These are phyloP conservation scores for Melanomma pulvis-pyrius DNA, from an alignment of 495 filamentous ascomycete species.

Conservation along the genomic window DNA sequence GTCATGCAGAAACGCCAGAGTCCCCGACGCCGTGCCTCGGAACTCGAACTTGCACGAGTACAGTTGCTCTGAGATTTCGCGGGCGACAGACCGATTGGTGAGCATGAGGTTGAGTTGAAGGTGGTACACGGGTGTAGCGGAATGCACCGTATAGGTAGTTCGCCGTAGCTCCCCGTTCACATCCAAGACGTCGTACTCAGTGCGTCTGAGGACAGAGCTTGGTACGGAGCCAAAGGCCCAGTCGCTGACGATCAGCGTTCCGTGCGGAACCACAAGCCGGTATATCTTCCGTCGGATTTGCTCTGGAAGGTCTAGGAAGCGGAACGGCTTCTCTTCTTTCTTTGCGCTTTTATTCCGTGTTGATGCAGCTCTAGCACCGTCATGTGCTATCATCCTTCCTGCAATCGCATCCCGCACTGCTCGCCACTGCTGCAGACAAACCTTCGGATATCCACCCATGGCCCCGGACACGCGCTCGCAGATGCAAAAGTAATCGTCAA, in stretches of 20 bases:
- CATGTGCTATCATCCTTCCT: background rate
- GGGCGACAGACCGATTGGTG: background rate
- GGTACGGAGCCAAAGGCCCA: conserved; percentile 16
- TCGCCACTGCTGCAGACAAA: conserved; percentile 9
- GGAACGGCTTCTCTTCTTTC: background rate
- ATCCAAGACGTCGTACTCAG: conserved; percentile 18
- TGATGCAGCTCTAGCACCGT: background rate
- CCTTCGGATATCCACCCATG: conserved; percentile 12
- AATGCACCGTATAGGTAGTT: conserved; percentile 9
- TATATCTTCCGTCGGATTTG: conserved; percentile 10
- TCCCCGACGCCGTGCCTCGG: conserved; percentile 16
- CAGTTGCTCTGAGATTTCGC: background rate
- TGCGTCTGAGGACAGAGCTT: background rate
- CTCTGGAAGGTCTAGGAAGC: conserved; percentile 15
- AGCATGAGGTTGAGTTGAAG: conserved; percentile 13
- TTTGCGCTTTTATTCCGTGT: background rate
- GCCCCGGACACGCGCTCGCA: background rate
- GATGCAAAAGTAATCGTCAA: conserved; percentile 13
- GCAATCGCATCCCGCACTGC: background rate
- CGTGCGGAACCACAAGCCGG: background rate
- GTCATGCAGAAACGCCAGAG: conserved; percentile 21
- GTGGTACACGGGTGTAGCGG: background rate
- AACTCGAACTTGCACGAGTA: conserved; percentile 8
- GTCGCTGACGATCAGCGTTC: conserved; percentile 4
- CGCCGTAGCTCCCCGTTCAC: conserved; percentile 3